phyloP scores from a whole-genome alignment of 1,139 yeast species.

The Pichia sp. region DNA sequence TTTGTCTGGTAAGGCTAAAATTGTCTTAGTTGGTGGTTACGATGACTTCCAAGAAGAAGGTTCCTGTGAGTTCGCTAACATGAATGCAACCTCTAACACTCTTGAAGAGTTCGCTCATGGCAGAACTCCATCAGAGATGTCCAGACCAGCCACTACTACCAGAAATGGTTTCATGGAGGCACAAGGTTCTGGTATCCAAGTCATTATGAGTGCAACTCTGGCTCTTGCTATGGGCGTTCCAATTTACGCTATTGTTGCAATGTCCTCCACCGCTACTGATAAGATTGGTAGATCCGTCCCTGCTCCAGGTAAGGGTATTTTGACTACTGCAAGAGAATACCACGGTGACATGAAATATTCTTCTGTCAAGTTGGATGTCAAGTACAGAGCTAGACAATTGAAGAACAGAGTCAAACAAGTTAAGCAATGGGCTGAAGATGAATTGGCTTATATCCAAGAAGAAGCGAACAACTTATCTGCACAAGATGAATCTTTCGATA shows the following conservation, averaged over 20 bases:
- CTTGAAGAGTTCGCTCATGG: constrained; percentile 86
- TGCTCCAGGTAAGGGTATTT: constrained; percentile 99
- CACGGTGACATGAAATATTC: constrained; percentile 78
- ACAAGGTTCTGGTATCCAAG: constrained; percentile 98
- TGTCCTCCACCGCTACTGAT: constrained; percentile 96
- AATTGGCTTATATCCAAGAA: constrained; percentile 62
- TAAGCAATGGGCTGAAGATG: constrained; percentile 78
- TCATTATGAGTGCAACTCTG: constrained; percentile 89
- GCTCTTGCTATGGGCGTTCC: constrained; percentile 99
- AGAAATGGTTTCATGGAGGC: constrained; percentile 99
- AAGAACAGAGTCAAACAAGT: constrained; percentile 72
- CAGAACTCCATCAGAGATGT: constrained; percentile 97
- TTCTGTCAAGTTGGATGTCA: constrained; percentile 76
- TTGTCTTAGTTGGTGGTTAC: constrained; percentile 96
- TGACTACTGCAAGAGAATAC: constrained; percentile 95
- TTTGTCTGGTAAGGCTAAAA: constrained; percentile 86
- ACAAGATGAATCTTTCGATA: constrained; percentile 33
- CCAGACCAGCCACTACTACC: constrained; percentile 94
- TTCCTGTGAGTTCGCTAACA: constrained; percentile 94
- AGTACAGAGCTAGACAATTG: constrained; percentile 92
- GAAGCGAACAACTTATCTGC: constrained; percentile 56
- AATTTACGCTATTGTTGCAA: constrained; percentile 88
- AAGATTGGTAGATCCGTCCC: constrained; percentile 99
- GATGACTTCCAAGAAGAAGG: constrained; percentile 99
- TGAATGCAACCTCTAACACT: constrained; percentile 96